Evolutionary conservation across 106 monocot species (phyloP), one percentile per base, ranked within the genome.

Genomic region (Amphibolis antarctica): DNA sequence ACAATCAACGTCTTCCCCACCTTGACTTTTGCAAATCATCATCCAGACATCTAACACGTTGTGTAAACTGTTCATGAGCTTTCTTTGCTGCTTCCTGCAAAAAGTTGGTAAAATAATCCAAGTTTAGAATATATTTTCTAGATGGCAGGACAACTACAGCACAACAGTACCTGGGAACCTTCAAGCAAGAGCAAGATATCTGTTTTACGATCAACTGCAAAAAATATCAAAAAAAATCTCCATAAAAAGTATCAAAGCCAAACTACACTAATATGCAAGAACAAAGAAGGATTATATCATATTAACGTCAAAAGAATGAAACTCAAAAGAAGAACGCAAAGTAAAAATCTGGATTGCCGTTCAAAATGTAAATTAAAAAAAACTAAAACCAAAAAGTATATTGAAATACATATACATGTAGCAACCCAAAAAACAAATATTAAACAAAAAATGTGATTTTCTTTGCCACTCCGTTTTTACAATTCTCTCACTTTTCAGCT

Each of bases 11-110:
- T 0, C 18, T 30, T 55, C 13, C 67, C 5, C 73, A 96, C 94
- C 89, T 86, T 64, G 74, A 58, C 28, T 66, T 77, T 49, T 67
- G 28, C 67, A 88, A 69, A 23, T 98, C 98, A 60, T 85, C 71
- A 55, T 98, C 91, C 54, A 91, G 75, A 67, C 44, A 73, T 68
- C 54, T 80, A 43, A 77, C 68, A 65, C 84, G 98, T 36, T 79
- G 80, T 27, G 73, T 45, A 59, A 98, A 71, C 63, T 83, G 68
- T 46, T 80, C 80, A 66, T 91, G 63, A 1, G 78, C 78, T 55
- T 77, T 91, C 65, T 77, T 98, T 36, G 82, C 75, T 45, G 66
- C 70, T 62, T 85, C 90, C 86, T 88, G 45, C n/a, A 7, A 56
- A 55, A 11, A 15, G 36, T 27, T 42, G 55, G n/a, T n/a, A 9